Percentiles rank a stretch among this genome's conserved stretches.
phyloP scores from a whole-genome alignment of 176 grass and related monocot species.

The Phoenix dactylifera region DNA sequence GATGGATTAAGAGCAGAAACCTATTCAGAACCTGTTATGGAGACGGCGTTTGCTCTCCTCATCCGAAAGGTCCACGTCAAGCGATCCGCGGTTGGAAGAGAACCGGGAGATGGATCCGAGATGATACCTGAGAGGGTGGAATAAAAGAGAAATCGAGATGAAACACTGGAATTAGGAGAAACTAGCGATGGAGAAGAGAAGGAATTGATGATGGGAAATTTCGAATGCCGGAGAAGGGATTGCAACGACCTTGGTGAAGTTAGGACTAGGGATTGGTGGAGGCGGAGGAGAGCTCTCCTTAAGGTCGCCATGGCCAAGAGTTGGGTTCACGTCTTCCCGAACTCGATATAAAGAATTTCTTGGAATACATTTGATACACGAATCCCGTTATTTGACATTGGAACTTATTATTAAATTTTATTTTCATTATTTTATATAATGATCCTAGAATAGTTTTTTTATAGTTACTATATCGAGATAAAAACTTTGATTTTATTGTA shows the following conservation, averaged over 20 bases:
- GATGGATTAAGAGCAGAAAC: background rate
- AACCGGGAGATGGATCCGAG: slow-evolving; percentile 23
- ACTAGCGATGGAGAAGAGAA: background rate
- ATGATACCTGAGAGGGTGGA: slow-evolving; percentile 2
- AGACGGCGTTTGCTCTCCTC: slow-evolving; percentile 87
- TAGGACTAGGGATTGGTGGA: slow-evolving; percentile 12
- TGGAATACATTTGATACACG: too few species aligned
- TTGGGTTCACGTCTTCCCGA: too few species aligned
- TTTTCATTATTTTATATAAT: too few species aligned
- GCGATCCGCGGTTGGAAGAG: background rate
- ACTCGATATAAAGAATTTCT: too few species aligned
- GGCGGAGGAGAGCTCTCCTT: slow-evolving; percentile 20
- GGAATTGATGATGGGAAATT: background rate
- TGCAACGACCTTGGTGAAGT: background rate
- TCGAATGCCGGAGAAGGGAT: slow-evolving; percentile 8
- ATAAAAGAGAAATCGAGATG: background rate
- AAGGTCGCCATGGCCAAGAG: slow-evolving; percentile 16
- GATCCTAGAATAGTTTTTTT: too few species aligned
- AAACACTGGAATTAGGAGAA: too few species aligned
- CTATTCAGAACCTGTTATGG: slow-evolving; percentile 45
- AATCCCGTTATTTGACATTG: too few species aligned
- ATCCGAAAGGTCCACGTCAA: slow-evolving; percentile 44
- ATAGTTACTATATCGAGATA: too few species aligned
- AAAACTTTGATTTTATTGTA: too few species aligned
- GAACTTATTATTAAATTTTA: too few species aligned